Evolutionary conservation across 2,329 filamentous ascomycete genomes (phyloP).

Genomic region (Paecilomyces dactylethromorphus): DNA sequence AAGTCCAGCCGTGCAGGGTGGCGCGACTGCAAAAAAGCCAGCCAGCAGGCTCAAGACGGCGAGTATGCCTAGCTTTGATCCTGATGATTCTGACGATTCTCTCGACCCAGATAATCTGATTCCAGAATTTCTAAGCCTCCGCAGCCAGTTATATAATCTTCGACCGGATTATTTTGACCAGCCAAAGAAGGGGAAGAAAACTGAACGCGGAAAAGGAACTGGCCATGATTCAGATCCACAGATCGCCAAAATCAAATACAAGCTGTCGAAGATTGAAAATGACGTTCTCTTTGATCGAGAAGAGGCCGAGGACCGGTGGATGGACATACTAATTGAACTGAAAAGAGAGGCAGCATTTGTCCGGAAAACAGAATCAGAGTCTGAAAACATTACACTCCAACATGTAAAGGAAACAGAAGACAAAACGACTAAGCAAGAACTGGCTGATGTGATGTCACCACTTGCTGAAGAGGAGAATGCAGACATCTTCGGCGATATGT

Average conservation of each 20-base stretch:
- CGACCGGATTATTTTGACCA: conserved; percentile 48
- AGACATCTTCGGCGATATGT: conserved; percentile 54
- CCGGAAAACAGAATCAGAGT: conserved; percentile 39
- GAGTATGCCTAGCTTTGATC: conserved; percentile 14
- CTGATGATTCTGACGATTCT: conserved; percentile 53
- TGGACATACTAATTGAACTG: conserved; percentile 50
- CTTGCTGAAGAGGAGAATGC: conserved; percentile 36
- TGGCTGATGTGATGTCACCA: conserved; percentile 14
- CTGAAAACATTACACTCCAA: conserved; percentile 33
- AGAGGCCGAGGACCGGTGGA: conserved; percentile 62
- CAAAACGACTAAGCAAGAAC: conserved; percentile 8
- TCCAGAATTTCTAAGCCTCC: conserved; percentile 70
- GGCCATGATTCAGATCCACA: conserved; percentile 33
- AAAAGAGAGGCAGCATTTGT: conserved; percentile 51
- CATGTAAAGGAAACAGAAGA: conserved; percentile 6
- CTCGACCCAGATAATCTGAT: conserved; percentile 70
- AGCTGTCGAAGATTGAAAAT: conserved; percentile 69
- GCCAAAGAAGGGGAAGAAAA: conserved; percentile 35
- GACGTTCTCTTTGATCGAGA: conserved; percentile 68
- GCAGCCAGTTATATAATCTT: conserved; percentile 59
- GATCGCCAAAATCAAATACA: conserved; percentile 62
- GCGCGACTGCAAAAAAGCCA: conserved; percentile 16
- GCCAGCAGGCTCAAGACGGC: conserved; percentile 19
- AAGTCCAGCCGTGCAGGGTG: conserved; percentile 14
- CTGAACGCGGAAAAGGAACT: conserved; percentile 16